Conservation (phyloP, 148 eudicot species). For the Salicornia ramosissima region DNA sequence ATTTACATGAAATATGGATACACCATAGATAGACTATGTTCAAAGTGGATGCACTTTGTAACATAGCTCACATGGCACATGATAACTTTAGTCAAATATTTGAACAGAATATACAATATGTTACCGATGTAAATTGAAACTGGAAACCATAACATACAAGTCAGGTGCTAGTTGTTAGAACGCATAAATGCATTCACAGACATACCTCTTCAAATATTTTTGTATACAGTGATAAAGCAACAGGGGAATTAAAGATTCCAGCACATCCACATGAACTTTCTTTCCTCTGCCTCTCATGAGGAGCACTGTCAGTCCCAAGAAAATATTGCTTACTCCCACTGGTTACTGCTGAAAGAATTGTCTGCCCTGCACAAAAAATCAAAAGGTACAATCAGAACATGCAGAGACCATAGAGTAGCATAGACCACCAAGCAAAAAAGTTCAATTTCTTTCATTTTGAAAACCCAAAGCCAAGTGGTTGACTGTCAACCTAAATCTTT, state of each 20-base stretch:
- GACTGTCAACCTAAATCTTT: too few relatives aligned
- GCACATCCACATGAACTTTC: slow-evolving; percentile 92
- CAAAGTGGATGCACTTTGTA: not conserved
- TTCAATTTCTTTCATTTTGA: too few relatives aligned
- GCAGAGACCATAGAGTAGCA: not conserved
- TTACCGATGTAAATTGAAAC: not conserved
- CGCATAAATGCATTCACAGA: too few relatives aligned
- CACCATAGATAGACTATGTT: not conserved
- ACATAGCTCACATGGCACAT: too few relatives aligned
- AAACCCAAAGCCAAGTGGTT: too few relatives aligned
- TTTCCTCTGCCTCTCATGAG: slow-evolving; percentile 70
- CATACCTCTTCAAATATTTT: slow-evolving; percentile 85
- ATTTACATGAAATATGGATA: not conserved
- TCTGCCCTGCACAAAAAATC: slow-evolving; percentile 41
- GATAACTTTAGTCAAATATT: not conserved
- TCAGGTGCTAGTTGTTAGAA: not conserved
- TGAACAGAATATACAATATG: not conserved
- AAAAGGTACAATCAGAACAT: not conserved
- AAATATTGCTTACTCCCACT: slow-evolving; percentile 83
- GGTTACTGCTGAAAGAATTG: slow-evolving; percentile 77
- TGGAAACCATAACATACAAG: not conserved
- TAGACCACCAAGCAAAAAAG: not conserved
- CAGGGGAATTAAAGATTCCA: slow-evolving; percentile 82
- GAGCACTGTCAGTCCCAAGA: slow-evolving; percentile 96
- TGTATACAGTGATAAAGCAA: slow-evolving; percentile 81